Percentiles rank a stretch among this genome's conserved stretches.
Evolutionary conservation across 768 basidiomycete genomes (phyloP).

Genomic region (Leccinum barrowsii): DNA sequence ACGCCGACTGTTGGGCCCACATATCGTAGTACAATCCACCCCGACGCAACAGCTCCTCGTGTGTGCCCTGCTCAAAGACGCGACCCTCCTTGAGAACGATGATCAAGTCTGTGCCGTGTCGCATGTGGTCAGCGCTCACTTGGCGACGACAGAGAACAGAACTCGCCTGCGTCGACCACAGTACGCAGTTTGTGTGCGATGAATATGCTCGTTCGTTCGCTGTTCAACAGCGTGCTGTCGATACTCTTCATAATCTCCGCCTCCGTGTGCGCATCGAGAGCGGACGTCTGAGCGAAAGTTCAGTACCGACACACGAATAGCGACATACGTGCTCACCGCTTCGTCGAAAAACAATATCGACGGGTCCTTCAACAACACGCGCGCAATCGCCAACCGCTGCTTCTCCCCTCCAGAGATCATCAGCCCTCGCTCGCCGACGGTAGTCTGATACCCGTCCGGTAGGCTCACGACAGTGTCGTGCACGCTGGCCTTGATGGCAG

Average conservation of each 20-base stretch:
- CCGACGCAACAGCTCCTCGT: conserved; percentile 73
- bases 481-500: conserved; percentile 83
- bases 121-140: not conserved
- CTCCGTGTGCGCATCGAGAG: conserved; percentile 93
- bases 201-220: conserved; percentile 89
- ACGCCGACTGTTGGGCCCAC: conserved; percentile 74
- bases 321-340: conserved; percentile 57
- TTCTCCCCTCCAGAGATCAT: conserved; percentile 99
- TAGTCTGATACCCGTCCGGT: conserved; percentile 84
- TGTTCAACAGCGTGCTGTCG: conserved; percentile 70
- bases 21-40: conserved; percentile 75
- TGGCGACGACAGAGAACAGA: not conserved
- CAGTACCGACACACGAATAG: conserved; percentile 1
- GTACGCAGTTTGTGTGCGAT: conserved; percentile 93
- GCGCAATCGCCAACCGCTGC: conserved; percentile 91
- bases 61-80: conserved; percentile 91
- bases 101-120: conserved; percentile 63
- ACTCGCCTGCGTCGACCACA: conserved; percentile 81
- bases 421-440: conserved; percentile 92
- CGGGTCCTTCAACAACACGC: conserved; percentile 90
- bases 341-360: conserved; percentile 98
- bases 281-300: conserved; percentile 67
- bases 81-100: conserved; percentile 90
- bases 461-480: conserved; percentile 74
- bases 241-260: conserved; percentile 94